Evolutionary conservation across 345 rosid species (phyloP).

Genomic region (Salix caprea): DNA sequence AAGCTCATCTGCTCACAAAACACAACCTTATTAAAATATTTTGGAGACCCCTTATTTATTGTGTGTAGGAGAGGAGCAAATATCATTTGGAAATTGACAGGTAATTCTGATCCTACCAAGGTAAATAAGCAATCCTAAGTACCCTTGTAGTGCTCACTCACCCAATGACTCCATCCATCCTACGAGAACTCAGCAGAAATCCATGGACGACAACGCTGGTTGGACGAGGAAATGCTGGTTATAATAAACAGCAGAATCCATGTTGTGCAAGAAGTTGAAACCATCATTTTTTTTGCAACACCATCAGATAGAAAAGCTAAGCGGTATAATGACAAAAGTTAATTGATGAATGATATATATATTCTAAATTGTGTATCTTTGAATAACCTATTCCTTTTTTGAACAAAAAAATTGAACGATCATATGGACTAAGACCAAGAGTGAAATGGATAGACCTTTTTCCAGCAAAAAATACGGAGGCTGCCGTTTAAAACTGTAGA

Average conservation of each 20-base stretch:
- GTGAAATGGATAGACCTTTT: background rate
- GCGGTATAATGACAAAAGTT: background rate
- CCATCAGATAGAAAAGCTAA: background rate
- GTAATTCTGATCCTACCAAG: no score
- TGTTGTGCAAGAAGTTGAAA: background rate
- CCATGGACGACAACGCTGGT: background rate
- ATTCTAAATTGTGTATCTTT: background rate
- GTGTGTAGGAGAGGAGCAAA: no score
- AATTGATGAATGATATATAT: background rate
- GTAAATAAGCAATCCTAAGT: no score
- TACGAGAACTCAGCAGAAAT: no score
- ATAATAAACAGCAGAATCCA: background rate
- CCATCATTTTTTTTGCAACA: background rate
- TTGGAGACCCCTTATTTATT: no score
- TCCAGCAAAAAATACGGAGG: conserved; percentile 11
- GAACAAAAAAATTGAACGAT: conserved; percentile 11
- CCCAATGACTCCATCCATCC: no score
- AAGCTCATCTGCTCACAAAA: no score
- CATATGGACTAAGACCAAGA: background rate
- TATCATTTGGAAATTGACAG: no score
- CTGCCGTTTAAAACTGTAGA: background rate
- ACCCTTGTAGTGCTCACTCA: no score
- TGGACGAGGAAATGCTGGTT: background rate
- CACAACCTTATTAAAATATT: no score
- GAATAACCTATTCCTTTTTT: background rate